phyloP scores from a whole-genome alignment of 2,329 filamentous ascomycete genomes.

The Hysterium pulicare region DNA sequence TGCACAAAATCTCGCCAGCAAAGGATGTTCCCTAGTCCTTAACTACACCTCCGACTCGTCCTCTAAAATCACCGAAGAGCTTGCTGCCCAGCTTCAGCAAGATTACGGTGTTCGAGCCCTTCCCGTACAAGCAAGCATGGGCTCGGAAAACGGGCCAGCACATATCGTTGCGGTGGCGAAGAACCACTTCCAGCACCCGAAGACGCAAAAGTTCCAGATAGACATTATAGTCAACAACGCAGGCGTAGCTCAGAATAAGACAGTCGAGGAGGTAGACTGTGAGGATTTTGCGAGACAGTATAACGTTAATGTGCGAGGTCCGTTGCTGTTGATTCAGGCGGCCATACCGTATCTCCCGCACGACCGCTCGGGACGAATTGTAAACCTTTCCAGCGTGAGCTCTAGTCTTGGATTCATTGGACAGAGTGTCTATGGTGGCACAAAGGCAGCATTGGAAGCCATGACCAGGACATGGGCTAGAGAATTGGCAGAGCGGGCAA shows the following conservation, averaged over 20 bases:
- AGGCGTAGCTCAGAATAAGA: conserved; percentile 63
- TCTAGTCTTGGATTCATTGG: conserved; percentile 55
- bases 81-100: conserved; percentile 55
- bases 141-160: conserved; percentile 57
- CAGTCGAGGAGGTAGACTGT: conserved; percentile 59
- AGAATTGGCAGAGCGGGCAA: conserved; percentile 59
- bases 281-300: conserved; percentile 70
- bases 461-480: conserved; percentile 68
- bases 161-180: conserved; percentile 58
- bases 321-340: conserved; percentile 73
- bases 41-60: conserved; percentile 69
- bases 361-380: conserved; percentile 64
- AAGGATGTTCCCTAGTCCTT: conserved; percentile 66
- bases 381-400: conserved; percentile 60
- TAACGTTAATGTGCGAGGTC: conserved; percentile 77
- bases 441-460: conserved; percentile 64
- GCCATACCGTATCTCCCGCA: conserved; percentile 64
- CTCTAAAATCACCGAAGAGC: conserved; percentile 46
- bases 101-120: conserved; percentile 60
- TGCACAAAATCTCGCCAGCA: conserved; percentile 67
- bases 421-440: conserved; percentile 62
- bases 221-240: conserved; percentile 90
- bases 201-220: conserved; percentile 60
- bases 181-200: conserved; percentile 55
- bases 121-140: conserved; percentile 69